Conservation (phyloP, 495 filamentous ascomycete species). For the Aspergillus asperescens region DNA sequence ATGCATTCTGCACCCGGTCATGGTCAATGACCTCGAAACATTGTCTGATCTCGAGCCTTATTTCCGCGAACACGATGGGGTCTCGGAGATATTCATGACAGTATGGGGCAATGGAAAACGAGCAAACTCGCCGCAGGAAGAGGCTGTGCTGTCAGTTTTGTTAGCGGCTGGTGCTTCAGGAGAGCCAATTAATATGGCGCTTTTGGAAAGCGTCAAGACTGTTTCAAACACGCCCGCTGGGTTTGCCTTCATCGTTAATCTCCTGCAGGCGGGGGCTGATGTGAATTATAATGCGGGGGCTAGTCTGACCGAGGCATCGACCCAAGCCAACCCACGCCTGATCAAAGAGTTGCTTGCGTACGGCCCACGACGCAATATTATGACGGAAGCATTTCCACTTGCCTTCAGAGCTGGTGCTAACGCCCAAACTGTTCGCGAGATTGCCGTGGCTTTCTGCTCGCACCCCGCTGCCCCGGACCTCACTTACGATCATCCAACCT, state of each 20-base stretch:
- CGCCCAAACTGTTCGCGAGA: not conserved
- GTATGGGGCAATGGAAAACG: slow-evolving; percentile 5
- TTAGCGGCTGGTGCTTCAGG: slow-evolving; percentile 1
- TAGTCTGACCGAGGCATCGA: slow-evolving; percentile 3
- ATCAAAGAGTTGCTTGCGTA: slow-evolving; percentile 1
- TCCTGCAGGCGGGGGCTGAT: slow-evolving; percentile 8
- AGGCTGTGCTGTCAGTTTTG: slow-evolving; percentile 7
- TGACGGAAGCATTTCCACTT: slow-evolving; percentile 5
- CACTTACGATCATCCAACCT: not conserved
- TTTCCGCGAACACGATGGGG: not conserved
- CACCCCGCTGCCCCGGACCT: slow-evolving; percentile 5
- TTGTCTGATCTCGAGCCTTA: slow-evolving; percentile 3
- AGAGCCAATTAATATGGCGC: slow-evolving; percentile 4
- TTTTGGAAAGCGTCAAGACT: slow-evolving; percentile 7
- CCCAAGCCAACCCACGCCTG: not conserved
- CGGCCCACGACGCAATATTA: not conserved
- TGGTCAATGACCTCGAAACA: slow-evolving; percentile 6
- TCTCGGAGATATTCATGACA: slow-evolving; percentile 5
- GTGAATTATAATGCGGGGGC: slow-evolving; percentile 9
- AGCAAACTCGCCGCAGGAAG: slow-evolving; percentile 9
- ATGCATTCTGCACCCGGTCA: slow-evolving; percentile 8
- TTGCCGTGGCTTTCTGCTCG: slow-evolving; percentile 8
- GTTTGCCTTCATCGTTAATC: slow-evolving; percentile 4
- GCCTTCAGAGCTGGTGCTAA: slow-evolving; percentile 2
- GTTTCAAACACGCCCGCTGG: not conserved